Conservation (phyloP, 108 stramenopile genomes). For the Nitzschia inconspicua region DNA sequence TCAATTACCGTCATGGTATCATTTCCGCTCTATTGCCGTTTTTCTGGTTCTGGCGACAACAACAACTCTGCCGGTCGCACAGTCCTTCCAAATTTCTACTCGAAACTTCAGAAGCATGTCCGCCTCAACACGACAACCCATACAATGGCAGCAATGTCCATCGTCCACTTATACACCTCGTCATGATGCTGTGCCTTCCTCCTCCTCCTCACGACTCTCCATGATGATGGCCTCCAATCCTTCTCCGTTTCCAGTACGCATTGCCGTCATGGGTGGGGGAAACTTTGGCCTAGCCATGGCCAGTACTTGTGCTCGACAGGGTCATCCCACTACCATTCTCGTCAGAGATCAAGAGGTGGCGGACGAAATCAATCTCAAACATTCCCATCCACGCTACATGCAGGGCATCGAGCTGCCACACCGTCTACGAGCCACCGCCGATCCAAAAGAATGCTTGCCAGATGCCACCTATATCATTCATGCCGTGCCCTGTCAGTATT, state of each 20-base stretch:
- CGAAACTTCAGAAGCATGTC: too few species aligned
- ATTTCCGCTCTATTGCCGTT: too few species aligned
- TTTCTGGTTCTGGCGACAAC: too few species aligned
- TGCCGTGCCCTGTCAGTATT: constrained; percentile 93
- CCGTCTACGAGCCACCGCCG: constrained; percentile 76
- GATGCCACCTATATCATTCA: constrained; percentile 95
- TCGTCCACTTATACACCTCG: background rate
- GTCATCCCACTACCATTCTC: constrained; percentile 81
- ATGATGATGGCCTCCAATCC: constrained; percentile 11
- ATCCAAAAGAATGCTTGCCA: constrained; percentile 66
- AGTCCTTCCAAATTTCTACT: too few species aligned
- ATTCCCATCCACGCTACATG: constrained; percentile 90
- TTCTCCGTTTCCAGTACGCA: constrained; percentile 67
- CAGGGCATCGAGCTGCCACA: constrained; percentile 63
- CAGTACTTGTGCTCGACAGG: constrained; percentile 71
- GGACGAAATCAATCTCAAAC: constrained; percentile 74
- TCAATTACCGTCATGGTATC: too few species aligned
- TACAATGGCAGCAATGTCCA: too few species aligned
- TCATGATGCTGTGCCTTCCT: background rate
- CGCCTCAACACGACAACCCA: too few species aligned
- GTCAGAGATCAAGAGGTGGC: constrained; percentile 80
- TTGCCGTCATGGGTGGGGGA: constrained; percentile 93
- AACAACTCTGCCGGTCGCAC: too few species aligned
- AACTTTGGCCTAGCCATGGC: constrained; percentile 94
- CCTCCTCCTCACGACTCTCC: background rate